A percentile compares a stretch with the other conserved stretches of the same genome.
phyloP scores from a whole-genome alignment of 2,329 filamentous ascomycete species.

The Dactylella cylindrospora region DNA sequence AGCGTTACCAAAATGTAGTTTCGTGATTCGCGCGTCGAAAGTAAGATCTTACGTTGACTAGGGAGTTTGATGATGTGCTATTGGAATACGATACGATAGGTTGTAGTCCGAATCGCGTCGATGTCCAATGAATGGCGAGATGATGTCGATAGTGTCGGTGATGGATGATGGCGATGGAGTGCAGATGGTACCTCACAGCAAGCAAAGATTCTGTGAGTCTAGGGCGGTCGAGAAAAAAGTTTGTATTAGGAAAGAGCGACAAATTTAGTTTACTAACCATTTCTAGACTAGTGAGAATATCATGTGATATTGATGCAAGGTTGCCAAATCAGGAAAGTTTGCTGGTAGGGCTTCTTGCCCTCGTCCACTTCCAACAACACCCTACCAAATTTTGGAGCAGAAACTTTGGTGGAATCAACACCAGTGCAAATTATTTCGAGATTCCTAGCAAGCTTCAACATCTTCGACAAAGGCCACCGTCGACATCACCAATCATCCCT shows the following conservation, averaged over 20 bases:
- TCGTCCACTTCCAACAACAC: slow-evolving; percentile 24
- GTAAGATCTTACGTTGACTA: slow-evolving; percentile 37
- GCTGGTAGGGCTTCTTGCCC: slow-evolving; percentile 32
- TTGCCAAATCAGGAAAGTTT: slow-evolving; percentile 22
- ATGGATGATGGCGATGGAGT: slow-evolving; percentile 30
- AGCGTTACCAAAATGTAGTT: not conserved
- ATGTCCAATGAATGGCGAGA: slow-evolving; percentile 27
- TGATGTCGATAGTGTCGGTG: too few species aligned
- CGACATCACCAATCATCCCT: slow-evolving; percentile 28
- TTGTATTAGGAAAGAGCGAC: slow-evolving; percentile 15
- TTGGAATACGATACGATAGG: slow-evolving; percentile 38
- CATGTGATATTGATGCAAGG: slow-evolving; percentile 9
- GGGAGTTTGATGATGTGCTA: slow-evolving; percentile 10
- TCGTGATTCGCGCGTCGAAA: slow-evolving; percentile 36
- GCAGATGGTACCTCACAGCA: too few species aligned
- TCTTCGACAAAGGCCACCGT: slow-evolving; percentile 45
- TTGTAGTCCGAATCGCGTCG: slow-evolving; percentile 40
- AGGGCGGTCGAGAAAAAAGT: slow-evolving; percentile 21
- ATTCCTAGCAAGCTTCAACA: slow-evolving; percentile 3
- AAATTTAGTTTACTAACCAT: too few species aligned
- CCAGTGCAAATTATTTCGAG: slow-evolving; percentile 44
- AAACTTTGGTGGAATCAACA: slow-evolving; percentile 3
- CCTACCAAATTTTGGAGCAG: too few species aligned
- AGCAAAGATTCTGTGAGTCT: slow-evolving; percentile 35
- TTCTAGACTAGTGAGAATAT: not conserved